These are phyloP conservation scores for Blastomyces silverae DNA, from an alignment of 2,329 filamentous ascomycete genomes.

Conservation along the genomic window DNA sequence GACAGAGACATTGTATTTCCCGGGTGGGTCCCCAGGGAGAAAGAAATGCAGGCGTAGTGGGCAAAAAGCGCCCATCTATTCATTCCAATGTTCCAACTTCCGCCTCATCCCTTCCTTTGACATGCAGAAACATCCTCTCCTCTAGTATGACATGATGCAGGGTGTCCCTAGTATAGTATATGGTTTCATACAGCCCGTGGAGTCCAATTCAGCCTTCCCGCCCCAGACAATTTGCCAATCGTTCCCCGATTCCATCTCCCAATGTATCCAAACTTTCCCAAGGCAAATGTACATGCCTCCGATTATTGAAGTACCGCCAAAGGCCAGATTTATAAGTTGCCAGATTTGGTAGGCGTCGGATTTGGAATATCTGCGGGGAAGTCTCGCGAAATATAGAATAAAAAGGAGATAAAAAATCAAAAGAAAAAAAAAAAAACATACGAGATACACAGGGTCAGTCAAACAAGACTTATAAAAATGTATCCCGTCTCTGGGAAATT, in stretches of 20 bases:
- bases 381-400: background rate
- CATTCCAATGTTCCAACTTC: background rate
- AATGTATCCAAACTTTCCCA: background rate
- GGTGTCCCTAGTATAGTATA: background rate
- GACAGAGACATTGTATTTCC: background rate
- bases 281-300: background rate
- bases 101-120: background rate
- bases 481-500: too few species aligned
- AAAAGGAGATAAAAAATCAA: background rate
- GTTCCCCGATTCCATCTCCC: background rate
- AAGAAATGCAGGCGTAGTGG: background rate
- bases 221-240: background rate
- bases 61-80: background rate
- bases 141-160: background rate
- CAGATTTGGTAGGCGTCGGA: background rate
- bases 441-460: background rate
- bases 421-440: background rate
- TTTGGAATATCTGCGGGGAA: background rate
- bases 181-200: background rate
- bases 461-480: background rate
- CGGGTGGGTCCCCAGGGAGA: background rate
- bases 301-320: background rate
- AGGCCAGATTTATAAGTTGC: background rate
- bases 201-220: background rate
- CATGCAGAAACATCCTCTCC: background rate